phyloP scores from a whole-genome alignment of 768 basidiomycete genomes.

The Tricholoma saponaceum region DNA sequence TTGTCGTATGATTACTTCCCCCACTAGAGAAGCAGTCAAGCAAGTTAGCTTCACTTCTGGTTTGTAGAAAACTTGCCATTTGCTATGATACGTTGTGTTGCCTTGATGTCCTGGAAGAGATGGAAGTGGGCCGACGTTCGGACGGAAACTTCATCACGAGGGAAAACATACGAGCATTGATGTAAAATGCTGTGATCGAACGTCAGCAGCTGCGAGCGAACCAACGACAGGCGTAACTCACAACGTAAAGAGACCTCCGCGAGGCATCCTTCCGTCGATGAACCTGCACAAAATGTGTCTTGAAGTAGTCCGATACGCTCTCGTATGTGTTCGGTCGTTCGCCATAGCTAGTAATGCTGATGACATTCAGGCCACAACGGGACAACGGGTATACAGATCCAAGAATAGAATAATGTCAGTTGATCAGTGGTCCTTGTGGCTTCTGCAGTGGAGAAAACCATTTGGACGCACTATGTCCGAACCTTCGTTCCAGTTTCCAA shows the following conservation, averaged over 20 bases:
- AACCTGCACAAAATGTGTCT: conserved; percentile 77
- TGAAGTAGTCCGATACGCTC: conserved; percentile 73
- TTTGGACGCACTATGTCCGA: conserved; percentile 64
- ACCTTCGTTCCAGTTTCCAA: conserved; percentile 63
- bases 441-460: conserved; percentile 1
- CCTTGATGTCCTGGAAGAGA: conserved; percentile 55
- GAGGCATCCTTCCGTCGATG: conserved; percentile 63
- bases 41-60: background rate
- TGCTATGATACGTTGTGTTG: conserved; percentile 62
- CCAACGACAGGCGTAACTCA: conserved; percentile 30
- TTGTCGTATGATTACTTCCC: conserved; percentile 63
- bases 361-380: background rate
- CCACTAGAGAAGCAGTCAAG: conserved; percentile 34
- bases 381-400: background rate
- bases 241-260: conserved; percentile 58
- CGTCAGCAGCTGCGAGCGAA: conserved; percentile 7
- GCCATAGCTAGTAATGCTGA: conserved; percentile 74
- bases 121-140: background rate
- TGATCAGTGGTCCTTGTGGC: background rate
- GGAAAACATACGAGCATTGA: conserved; percentile 53
- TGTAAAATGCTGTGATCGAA: conserved; percentile 52
- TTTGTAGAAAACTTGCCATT: conserved; percentile 39
- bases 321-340: conserved; percentile 69
- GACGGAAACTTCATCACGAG: background rate
- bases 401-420: conserved; percentile 5